Evolutionary conservation across 73 alveolate genomes (phyloP).

Genomic region (Breviolum minutum): DNA sequence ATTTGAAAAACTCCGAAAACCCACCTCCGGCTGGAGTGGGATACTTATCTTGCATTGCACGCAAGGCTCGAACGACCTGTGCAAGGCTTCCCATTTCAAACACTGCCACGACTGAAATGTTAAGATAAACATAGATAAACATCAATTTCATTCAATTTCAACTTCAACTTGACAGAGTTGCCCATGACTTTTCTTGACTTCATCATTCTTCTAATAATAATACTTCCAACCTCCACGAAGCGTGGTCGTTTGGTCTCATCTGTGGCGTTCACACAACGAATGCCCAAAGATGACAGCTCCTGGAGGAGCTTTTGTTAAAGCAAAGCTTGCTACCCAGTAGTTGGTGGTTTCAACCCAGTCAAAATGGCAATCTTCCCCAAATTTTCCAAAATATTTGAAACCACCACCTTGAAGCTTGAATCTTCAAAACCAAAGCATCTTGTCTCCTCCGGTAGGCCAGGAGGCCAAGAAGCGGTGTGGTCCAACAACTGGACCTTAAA

Average conservation of each 20-base stretch:
- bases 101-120: neutral
- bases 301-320: neutral
- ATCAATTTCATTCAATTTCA: neutral
- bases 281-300: conserved; percentile 74
- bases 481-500: conserved; percentile 14
- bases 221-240: conserved; percentile 52
- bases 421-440: too few species aligned
- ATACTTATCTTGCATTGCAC: conserved; percentile 44
- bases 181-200: neutral
- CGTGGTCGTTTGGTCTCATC: conserved; percentile 73
- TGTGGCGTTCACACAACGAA: conserved; percentile 65
- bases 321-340: neutral
- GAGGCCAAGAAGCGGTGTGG: conserved; percentile 54
- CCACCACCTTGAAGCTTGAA: too few species aligned
- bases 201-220: neutral
- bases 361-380: neutral
- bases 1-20: neutral
- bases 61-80: conserved; percentile 64
- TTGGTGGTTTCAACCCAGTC: neutral
- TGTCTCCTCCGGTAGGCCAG: conserved; percentile 68
- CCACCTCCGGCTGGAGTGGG: conserved; percentile 21
- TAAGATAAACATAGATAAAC: too few species aligned
- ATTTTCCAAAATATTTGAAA: neutral
- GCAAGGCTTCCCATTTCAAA: neutral
- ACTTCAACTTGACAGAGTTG: neutral